These are phyloP conservation scores for Irpex sp. DNA, from an alignment of 1,284 basidiomycete species.

Conservation along the genomic window DNA sequence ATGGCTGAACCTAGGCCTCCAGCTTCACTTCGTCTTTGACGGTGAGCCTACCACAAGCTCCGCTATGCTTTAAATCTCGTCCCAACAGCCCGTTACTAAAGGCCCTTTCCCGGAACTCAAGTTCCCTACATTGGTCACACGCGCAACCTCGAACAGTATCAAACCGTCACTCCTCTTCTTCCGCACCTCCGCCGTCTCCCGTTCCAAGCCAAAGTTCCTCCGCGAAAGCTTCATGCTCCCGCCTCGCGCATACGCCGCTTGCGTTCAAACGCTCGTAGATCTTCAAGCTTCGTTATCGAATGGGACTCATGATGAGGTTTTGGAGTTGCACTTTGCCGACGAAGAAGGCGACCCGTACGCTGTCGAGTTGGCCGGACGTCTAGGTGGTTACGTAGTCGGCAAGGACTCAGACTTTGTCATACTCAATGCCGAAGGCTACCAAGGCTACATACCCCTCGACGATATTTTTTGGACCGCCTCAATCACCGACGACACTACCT, in stretches of 20 bases:
- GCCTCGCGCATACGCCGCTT: conserved; percentile 61
- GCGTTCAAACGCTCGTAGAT: conserved; percentile 43
- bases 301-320: conserved; percentile 4
- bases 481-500: conserved; percentile 26
- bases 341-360: conserved; percentile 87
- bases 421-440: conserved; percentile 67
- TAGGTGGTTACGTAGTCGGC: conserved; percentile 74
- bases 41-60: conserved; percentile 47
- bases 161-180: conserved; percentile 77
- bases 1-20: conserved; percentile 73
- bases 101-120: conserved; percentile 74
- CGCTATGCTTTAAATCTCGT: conserved; percentile 4
- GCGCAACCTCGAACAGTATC: conserved; percentile 56
- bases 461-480: conserved; percentile 70
- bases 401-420: conserved; percentile 84
- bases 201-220: conserved; percentile 68
- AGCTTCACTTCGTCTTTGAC: conserved; percentile 88
- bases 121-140: conserved; percentile 63
- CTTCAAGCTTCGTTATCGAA: too few species aligned
- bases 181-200: conserved; percentile 70
- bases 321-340: conserved; percentile 71
- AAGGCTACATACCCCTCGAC: conserved; percentile 78
- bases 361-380: conserved; percentile 74
- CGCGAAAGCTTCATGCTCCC: conserved; percentile 75
- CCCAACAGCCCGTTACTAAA: conserved; percentile 25